phyloP scores from a whole-genome alignment of 257 asterid species.

The Paraleonurus japonicus region DNA sequence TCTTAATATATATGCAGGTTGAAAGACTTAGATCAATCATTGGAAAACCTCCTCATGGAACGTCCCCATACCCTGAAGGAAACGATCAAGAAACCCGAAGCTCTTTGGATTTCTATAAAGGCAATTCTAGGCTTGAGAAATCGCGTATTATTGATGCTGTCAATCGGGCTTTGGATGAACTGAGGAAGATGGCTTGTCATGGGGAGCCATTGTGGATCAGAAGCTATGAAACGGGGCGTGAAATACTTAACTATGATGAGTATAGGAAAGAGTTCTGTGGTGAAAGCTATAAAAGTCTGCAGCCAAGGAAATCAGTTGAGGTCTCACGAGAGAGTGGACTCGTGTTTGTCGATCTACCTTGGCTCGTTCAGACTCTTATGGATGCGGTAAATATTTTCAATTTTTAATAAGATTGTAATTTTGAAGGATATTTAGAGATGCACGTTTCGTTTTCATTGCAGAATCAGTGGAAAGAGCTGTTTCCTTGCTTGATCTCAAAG shows the following conservation, averaged over 20 bases:
- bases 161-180: constrained; percentile 52
- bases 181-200: constrained; percentile 57
- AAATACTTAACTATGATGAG: constrained; percentile 86
- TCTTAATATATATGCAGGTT: constrained; percentile 47
- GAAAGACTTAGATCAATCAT: constrained; percentile 55
- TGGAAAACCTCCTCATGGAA: constrained; percentile 41
- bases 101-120: constrained; percentile 37
- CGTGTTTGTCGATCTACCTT: constrained; percentile 56
- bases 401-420: background rate
- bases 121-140: constrained; percentile 48
- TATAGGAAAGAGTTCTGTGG: constrained; percentile 46
- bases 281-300: constrained; percentile 21
- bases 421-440: background rate
- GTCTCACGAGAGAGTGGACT: constrained; percentile 73
- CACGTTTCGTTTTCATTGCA: constrained; percentile 23
- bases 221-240: constrained; percentile 78
- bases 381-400: constrained; percentile 51
- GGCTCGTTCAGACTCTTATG: constrained; percentile 69
- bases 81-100: constrained; percentile 50
- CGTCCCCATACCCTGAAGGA: constrained; percentile 55
- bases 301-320: constrained; percentile 54
- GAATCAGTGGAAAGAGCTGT: constrained; percentile 83
- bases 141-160: constrained; percentile 46
- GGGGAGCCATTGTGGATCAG: constrained; percentile 75
- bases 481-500: constrained; percentile 69